These are phyloP conservation scores for Ceriops zippeliana DNA, from an alignment of 345 rosid species.

Conservation along the genomic window DNA sequence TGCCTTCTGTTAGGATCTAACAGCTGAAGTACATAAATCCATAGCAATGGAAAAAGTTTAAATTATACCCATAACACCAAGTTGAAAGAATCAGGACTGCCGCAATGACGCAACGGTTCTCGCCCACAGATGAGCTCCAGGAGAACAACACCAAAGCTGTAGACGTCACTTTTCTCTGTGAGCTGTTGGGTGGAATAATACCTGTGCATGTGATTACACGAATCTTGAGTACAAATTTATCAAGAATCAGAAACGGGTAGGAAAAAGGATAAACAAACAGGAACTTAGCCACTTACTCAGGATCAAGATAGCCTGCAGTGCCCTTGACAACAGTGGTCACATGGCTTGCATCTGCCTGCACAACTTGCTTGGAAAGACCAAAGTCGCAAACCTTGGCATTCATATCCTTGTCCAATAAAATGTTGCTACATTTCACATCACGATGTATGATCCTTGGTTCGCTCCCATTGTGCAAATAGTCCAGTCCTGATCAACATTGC, in stretches of 20 bases:
- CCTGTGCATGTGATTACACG: slow-evolving; percentile 30
- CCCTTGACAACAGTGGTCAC: slow-evolving; percentile 89
- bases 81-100: slow-evolving; percentile 91
- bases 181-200: slow-evolving; percentile 84
- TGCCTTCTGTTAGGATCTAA: no score
- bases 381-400: slow-evolving; percentile 77
- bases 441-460: slow-evolving; percentile 86
- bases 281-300: slow-evolving; percentile 50
- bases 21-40: background rate
- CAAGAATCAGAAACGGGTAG: background rate
- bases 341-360: slow-evolving; percentile 72
- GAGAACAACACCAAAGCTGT: slow-evolving; percentile 90
- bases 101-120: slow-evolving; percentile 73
- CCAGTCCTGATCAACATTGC: slow-evolving; percentile 52
- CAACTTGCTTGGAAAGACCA: slow-evolving; percentile 73
- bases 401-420: slow-evolving; percentile 76
- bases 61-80: slow-evolving; percentile 75
- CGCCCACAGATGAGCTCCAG: slow-evolving; percentile 90
- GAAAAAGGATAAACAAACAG: background rate
- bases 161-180: slow-evolving; percentile 89
- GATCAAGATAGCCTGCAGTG: slow-evolving; percentile 94
- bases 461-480: slow-evolving; percentile 85
- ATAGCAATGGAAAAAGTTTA: background rate
- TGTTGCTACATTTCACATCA: slow-evolving; percentile 83
- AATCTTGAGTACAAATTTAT: background rate